Evolutionary conservation across 768 basidiomycete genomes (phyloP), one percentile per base, ranked within the genome.

Genomic region (Phylloporus arenicola): DNA sequence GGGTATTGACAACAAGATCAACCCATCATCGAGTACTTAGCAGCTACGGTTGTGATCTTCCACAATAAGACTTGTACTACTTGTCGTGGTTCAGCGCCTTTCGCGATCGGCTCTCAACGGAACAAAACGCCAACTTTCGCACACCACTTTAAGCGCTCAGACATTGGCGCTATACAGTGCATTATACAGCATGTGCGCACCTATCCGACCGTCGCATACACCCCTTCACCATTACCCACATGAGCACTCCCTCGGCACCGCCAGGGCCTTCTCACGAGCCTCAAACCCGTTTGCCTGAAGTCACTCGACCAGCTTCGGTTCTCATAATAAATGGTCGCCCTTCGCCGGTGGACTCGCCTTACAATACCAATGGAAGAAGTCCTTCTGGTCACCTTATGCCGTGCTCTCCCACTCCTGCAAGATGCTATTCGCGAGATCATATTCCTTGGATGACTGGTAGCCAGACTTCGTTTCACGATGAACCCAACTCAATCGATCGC

Each of bases 1-100:
- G 34, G 79, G 78, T 16, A 78, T 98, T 34, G 76, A 81, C 52
- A 91, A 95, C 69, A 86, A 80, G 60, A 73, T 86, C 48, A 80
- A 79, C 57, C 57, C 64, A 6, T 51, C 57, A 8, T 52, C 51
- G 4, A 53, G 48, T 24, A 27, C 35, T 9, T 52, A 53, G 34
- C 10, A 29, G 42, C 10, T 43, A n/a, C n/a, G n/a, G 42, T 27
- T 29, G 4, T 24, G 24, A 40, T 24, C 25, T 42, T 11, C 24
- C 41, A n/a, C 29, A 30, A 30, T 30, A 30, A 30, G 30, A 13
- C 30, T 12, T 31, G 30, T 19, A 20, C 11, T 41, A 2, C 10
- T 30, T 12, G 4, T 27, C 30, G 35, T 29, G 38, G 2, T 25
- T 24, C 14, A 27, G 27, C 30, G 30, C 13, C 30, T 31, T 31